phyloP scores from a whole-genome alignment of 2,329 filamentous ascomycete species.

The Claviceps maximensis region DNA sequence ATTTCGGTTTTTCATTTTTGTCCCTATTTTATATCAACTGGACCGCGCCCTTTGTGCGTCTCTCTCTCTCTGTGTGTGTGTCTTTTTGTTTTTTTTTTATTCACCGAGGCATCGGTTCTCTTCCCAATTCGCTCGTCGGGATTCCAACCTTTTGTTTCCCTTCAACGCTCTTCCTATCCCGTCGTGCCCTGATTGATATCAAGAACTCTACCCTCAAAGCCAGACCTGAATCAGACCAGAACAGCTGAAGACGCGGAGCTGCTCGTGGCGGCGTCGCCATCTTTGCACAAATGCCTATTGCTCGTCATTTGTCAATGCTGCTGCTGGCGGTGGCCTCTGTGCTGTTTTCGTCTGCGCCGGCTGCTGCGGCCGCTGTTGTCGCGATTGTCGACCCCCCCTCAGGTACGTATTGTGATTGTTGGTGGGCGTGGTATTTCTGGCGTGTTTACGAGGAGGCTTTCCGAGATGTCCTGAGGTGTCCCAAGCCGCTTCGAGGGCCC shows the following conservation, averaged over 20 bases:
- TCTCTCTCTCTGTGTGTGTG: too few relatives aligned
- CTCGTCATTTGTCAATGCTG: conserved; percentile 6
- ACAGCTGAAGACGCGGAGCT: not conserved
- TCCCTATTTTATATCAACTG: too few relatives aligned
- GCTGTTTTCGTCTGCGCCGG: not conserved
- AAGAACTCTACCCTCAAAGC: not conserved
- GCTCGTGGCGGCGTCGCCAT: not conserved
- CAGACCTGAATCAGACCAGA: not conserved
- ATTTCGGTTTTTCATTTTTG: too few relatives aligned
- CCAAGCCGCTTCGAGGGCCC: too few relatives aligned
- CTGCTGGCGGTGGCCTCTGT: conserved; percentile 8
- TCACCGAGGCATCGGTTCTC: too few relatives aligned
- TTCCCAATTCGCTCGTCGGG: too few relatives aligned
- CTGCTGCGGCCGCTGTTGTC: conserved; percentile 2
- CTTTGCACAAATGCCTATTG: conserved; percentile 2
- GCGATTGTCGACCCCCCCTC: conserved; percentile 1
- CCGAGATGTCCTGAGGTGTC: too few relatives aligned
- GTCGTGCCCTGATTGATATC: not conserved
- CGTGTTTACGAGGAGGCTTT: too few relatives aligned
- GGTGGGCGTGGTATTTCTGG: not conserved
- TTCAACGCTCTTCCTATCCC: not conserved
- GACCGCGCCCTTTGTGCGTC: too few relatives aligned
- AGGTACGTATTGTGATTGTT: conserved; percentile 3
- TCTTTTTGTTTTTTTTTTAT: not conserved
- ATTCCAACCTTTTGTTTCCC: too few relatives aligned